Evolutionary conservation across 148 eudicot species (phyloP).

Genomic region (Chenopodium berlandieri): DNA sequence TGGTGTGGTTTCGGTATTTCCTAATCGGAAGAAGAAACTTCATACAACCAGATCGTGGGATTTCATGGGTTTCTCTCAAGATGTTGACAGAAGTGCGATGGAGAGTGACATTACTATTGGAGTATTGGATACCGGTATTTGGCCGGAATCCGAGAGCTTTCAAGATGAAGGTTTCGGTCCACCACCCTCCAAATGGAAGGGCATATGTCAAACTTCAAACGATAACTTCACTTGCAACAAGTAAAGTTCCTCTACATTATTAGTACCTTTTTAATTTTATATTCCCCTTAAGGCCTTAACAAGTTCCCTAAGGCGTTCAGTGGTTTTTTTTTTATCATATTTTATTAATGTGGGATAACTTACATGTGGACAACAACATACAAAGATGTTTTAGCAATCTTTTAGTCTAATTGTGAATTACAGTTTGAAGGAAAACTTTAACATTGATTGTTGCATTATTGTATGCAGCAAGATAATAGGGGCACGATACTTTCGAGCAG

Average conservation of each 20-base stretch:
- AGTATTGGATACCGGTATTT: constrained; percentile 41
- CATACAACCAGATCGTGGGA: constrained; percentile 57
- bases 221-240: constrained; percentile 56
- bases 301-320: no score
- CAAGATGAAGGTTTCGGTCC: constrained; percentile 37
- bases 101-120: constrained; percentile 46
- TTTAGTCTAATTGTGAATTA: no score
- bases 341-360: no score
- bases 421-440: no score
- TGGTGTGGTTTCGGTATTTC: constrained; percentile 50
- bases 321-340: no score
- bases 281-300: no score
- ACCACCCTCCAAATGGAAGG: constrained; percentile 57
- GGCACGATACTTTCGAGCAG: constrained; percentile 33
- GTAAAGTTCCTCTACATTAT: constrained; percentile 25
- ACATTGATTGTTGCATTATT: no score
- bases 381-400: no score
- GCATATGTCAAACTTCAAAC: constrained; percentile 32
- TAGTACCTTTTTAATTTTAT: no score
- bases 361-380: no score
- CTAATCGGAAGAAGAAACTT: constrained; percentile 17
- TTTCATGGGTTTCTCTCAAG: constrained; percentile 42
- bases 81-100: constrained; percentile 11
- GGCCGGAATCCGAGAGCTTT: constrained; percentile 57
- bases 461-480: constrained; percentile 53